A percentile compares a stretch with the other conserved stretches of the same genome.
Conservation (phyloP, 108 stramenopile genomes). For the Skeletonema potamos region DNA sequence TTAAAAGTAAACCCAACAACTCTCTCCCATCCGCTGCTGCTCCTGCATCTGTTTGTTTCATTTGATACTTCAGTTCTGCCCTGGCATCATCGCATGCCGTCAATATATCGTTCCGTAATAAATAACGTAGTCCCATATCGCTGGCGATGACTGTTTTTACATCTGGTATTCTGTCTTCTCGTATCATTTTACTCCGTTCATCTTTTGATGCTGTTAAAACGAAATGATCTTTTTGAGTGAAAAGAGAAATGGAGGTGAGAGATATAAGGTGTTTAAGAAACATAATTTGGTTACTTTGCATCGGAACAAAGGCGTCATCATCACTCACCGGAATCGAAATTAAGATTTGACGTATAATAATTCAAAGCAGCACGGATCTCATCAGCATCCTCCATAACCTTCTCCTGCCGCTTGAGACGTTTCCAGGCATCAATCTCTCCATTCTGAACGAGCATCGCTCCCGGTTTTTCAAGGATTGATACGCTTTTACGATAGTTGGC, state of each 20-base stretch:
- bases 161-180: constrained; percentile 51
- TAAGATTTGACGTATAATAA: constrained; percentile 54
- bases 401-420: constrained; percentile 50
- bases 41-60: constrained; percentile 4
- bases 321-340: constrained; percentile 28
- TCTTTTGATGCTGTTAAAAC: constrained; percentile 35
- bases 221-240: too few species aligned
- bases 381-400: constrained; percentile 26
- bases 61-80: constrained; percentile 53
- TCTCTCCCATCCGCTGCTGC: constrained; percentile 23
- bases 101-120: constrained; percentile 52
- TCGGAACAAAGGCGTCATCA: too few species aligned
- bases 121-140: constrained; percentile 55
- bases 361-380: constrained; percentile 59
- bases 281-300: too few species aligned
- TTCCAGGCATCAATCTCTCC: constrained; percentile 66
- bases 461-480: constrained; percentile 47
- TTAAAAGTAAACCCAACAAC: constrained; percentile 33
- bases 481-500: constrained; percentile 31
- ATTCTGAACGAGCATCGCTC: constrained; percentile 48
- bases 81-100: constrained; percentile 50
- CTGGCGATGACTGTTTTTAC: constrained; percentile 52
- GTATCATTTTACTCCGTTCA: constrained; percentile 42
- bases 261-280: too few species aligned
- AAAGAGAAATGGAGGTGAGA: too few species aligned